Conservation (phyloP, 163 green algal species). For the Chloromonas sp. region DNA sequence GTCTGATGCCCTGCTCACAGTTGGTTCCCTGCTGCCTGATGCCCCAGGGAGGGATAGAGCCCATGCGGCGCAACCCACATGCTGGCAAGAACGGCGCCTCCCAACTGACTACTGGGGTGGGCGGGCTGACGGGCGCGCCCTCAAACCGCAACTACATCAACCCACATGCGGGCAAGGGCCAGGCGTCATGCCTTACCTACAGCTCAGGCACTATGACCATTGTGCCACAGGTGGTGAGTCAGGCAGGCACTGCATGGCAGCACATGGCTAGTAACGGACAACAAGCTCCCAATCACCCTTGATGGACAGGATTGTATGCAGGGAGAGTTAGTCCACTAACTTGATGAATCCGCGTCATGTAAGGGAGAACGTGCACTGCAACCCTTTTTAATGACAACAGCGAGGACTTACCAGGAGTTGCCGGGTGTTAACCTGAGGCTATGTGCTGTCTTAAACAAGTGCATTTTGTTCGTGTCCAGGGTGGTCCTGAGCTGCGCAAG, state of each 20-base stretch:
- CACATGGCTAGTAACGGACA: too few species aligned
- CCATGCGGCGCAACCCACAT: neutral
- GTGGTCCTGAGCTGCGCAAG: neutral
- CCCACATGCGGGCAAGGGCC: constrained; percentile 4
- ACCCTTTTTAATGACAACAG: too few species aligned
- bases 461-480: neutral
- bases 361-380: too few species aligned
- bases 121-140: neutral
- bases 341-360: too few species aligned
- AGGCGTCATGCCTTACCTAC: neutral
- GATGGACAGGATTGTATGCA: too few species aligned
- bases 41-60: neutral
- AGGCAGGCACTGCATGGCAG: too few species aligned
- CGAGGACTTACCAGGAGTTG: neutral
- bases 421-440: neutral
- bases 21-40: neutral
- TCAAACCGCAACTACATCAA: neutral
- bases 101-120: neutral
- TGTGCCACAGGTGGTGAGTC: neutral
- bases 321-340: too few species aligned
- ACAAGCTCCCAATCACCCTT: too few species aligned
- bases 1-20: neutral
- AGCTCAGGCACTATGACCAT: constrained; percentile 5
- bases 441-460: neutral
- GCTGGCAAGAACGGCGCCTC: neutral